phyloP scores from a whole-genome alignment of 805 yeast species.

The Tetrapisispora phaffii region DNA sequence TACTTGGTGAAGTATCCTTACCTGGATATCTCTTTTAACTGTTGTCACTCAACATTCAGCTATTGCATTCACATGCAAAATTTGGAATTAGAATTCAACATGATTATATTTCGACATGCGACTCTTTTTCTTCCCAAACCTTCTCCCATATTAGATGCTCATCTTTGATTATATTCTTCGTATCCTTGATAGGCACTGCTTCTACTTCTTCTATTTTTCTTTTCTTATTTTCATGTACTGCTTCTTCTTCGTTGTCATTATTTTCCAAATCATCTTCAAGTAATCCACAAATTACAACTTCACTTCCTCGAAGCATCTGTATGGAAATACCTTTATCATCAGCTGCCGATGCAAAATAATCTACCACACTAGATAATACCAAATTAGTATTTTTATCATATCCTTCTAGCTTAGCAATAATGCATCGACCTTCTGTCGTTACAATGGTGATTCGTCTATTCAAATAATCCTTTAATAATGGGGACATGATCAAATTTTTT shows the following conservation, averaged over 20 bases:
- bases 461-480: conserved; percentile 24
- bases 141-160: conserved; percentile 25
- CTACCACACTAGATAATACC: conserved; percentile 41
- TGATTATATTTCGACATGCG: background rate
- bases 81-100: background rate
- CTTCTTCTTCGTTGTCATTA: background rate
- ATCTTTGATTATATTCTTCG: conserved; percentile 17
- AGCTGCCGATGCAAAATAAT: conserved; percentile 33
- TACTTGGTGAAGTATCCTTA: too few species aligned
- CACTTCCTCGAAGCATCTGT: conserved; percentile 26
- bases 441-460: conserved; percentile 43
- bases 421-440: conserved; percentile 47
- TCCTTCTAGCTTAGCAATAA: conserved; percentile 44
- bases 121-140: conserved; percentile 7
- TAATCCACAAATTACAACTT: conserved; percentile 26
- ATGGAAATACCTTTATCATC: conserved; percentile 11
- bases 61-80: too few species aligned
- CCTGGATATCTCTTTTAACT: too few species aligned
- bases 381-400: conserved; percentile 58
- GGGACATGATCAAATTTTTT: conserved; percentile 23
- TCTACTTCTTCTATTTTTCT: background rate
- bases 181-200: conserved; percentile 19
- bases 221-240: background rate
- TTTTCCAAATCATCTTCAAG: conserved; percentile 7
- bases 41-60: too few species aligned